Base-by-base conservation (phyloP, 2,329 filamentous ascomycete genomes). In the Fusarium bulbicola region DNA sequence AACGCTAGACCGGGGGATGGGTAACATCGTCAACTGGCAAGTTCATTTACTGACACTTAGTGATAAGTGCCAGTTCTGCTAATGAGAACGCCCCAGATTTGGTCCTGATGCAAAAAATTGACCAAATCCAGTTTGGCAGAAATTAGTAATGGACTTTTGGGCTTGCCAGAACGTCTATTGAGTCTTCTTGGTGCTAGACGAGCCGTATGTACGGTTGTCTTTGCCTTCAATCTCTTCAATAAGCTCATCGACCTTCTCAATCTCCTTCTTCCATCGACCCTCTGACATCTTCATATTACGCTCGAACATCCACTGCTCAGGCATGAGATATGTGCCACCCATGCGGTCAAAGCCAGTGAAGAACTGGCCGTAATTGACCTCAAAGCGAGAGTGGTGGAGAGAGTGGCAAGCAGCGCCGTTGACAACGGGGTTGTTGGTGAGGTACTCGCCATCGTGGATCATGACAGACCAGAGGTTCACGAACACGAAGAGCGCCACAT, bases 381-480 rank as follows among this genome's bases (percentile, higher is more conserved):
- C 81, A 70, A 84, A 84, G 62, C 81, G 81, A 30, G 82, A 82
- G 81, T 98, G 95, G 83, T 98, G 95, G 4, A 84, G 80, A 10
- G 83, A 83, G 88, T 98, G 95, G 86, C 95, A 98, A 34, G 95
- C 95, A 18, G 95, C 95, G 58, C 95, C 95, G 81, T 98, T 98
- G 84, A 98, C 91, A 76, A 98, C 82, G n/a, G 94, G 92, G 78
- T 92, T 94, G 84, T 98, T 93, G 79, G 94, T 92, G 21, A 97
- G 90, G 81, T 97, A 98, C 84, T 98, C 95, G 78, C 95, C 95
- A 78, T 98, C 95, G 82, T 98, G 91, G 79, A 98, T 98, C 84
- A 98, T 88, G 77, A 98, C 94, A 43, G 95, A 97, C 95, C 95
- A 98, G 83, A 98, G 90, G 84, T 98, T 97, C 85, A 98, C 93